Conservation (phyloP, 805 yeast genomes). For the Yamadazyma scolyti region DNA sequence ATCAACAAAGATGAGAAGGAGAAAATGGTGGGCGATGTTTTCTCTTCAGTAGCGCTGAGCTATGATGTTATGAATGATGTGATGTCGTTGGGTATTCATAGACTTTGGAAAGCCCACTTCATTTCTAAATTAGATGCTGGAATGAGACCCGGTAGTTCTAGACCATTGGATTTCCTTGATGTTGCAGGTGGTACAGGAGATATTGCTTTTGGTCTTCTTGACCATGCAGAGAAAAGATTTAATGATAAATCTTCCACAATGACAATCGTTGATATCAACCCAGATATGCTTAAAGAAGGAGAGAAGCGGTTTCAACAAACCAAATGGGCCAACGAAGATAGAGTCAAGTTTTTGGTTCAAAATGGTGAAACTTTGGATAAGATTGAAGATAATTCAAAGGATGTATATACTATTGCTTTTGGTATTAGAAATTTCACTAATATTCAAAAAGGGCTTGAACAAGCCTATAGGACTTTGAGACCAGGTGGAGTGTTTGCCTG, state of each 20-base stretch:
- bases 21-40: constrained; percentile 77
- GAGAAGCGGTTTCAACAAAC: constrained; percentile 64
- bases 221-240: constrained; percentile 78
- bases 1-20: constrained; percentile 81
- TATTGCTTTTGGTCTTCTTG: constrained; percentile 91
- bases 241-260: constrained; percentile 74
- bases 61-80: constrained; percentile 98
- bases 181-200: constrained; percentile 99
- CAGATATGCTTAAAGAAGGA: constrained; percentile 95
- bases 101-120: constrained; percentile 92
- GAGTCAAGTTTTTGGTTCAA: constrained; percentile 82
- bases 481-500: constrained; percentile 99
- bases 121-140: constrained; percentile 90
- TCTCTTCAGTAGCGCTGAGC: constrained; percentile 89
- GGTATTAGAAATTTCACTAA: constrained; percentile 97
- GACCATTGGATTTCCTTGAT: constrained; percentile 84
- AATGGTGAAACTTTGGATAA: constrained; percentile 88
- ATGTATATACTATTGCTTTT: constrained; percentile 93
- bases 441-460: constrained; percentile 86
- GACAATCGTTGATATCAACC: constrained; percentile 92
- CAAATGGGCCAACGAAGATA: constrained; percentile 55
- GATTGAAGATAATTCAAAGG: constrained; percentile 84
- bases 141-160: constrained; percentile 72
- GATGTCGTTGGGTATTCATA: constrained; percentile 93
- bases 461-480: constrained; percentile 93